Evolutionary conservation across 306 rosid species (phyloP), one percentile per base, ranked within the genome.

Genomic region (Ziziphus jujuba): DNA sequence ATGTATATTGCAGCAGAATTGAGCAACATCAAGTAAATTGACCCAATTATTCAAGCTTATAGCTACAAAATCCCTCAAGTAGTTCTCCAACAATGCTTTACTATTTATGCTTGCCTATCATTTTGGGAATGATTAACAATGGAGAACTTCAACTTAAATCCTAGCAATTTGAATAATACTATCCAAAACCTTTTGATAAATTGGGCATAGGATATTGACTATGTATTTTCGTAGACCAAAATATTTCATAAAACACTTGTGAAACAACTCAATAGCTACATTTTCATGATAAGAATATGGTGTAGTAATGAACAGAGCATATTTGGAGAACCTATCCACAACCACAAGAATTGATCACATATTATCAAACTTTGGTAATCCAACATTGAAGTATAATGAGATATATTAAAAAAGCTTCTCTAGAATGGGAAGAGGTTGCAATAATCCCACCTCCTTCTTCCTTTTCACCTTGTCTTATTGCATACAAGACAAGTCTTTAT

Each of bases 281-380:
- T 68, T 65, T 3, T 11, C n/a, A 1, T 2, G 11, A 11, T 25
- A 38, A 0, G 7, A 23, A 16, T 38, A 38, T 4, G 9, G 11
- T 3, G 25, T 21, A 16, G 33, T 2, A 53, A 23, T 31, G 10
- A 68, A 68, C 2, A 57, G 10, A 0, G 28, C 43, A 56, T 68
- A 68, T 7, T 68, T 68, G 0, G 56, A 68, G 7, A 68, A 68
- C 25, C 24, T 53, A 24, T 68, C 63, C 0, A 68, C 56, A 0
- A 56, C 64, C 0, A 68, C 48, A 36, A 56, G 0, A 0, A 44
- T 7, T 3, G 54, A 38, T 11, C 8, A 0, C 9, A 23, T 6
- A 16, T 9, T 21, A 3, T 25, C 23, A 3, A 68, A 2, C 21
- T 24, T 24, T 6, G 23, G 60, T 1, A 36, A 22, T 22, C 56